These are phyloP conservation scores for Fimicolochytrium jonesii DNA, from an alignment of 192 early-diverging fungal genomes.

Conservation along the genomic window DNA sequence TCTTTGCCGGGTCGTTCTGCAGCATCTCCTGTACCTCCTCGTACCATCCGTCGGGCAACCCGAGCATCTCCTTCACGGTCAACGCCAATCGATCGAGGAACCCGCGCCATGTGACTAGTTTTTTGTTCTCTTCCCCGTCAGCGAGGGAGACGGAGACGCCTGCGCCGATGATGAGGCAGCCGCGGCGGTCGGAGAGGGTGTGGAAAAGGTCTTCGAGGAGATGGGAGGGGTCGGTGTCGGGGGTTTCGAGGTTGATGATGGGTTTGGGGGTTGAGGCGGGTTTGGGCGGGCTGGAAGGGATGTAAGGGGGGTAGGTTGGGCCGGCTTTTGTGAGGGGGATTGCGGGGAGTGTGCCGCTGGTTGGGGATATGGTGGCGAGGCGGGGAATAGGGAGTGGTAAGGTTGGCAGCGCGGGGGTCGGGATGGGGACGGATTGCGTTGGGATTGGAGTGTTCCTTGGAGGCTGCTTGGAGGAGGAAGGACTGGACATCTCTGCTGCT, in stretches of 20 bases:
- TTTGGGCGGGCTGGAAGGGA: neutral
- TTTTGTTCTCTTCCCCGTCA: conserved; percentile 20
- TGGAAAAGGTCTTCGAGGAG: conserved; percentile 5
- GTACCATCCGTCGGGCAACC: conserved; percentile 10
- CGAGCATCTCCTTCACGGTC: conserved; percentile 19
- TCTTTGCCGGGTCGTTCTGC: neutral
- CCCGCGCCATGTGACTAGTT: conserved; percentile 22
- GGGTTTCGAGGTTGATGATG: too few relatives aligned
- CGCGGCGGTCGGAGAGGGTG: conserved; percentile 14
- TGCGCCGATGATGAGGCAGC: conserved; percentile 21
- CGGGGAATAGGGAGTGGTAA: too few relatives aligned
- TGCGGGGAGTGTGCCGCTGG: too few relatives aligned
- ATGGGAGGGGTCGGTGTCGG: neutral
- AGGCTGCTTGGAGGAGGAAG: too few relatives aligned
- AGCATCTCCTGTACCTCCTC: conserved; percentile 21
- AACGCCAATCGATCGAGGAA: conserved; percentile 16
- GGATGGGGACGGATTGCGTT: too few relatives aligned
- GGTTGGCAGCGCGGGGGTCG: too few relatives aligned
- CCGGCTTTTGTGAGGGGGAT: too few relatives aligned
- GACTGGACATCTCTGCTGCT: too few relatives aligned
- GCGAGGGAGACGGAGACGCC: conserved; percentile 23
- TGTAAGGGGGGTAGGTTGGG: conserved; percentile 4
- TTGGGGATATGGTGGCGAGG: too few relatives aligned
- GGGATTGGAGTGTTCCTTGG: too few relatives aligned
- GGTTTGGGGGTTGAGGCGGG: too few relatives aligned